Evolutionary conservation across 768 basidiomycete genomes (phyloP), one percentile per base, ranked within the genome.

Genomic region (Galerina sulciceps): DNA sequence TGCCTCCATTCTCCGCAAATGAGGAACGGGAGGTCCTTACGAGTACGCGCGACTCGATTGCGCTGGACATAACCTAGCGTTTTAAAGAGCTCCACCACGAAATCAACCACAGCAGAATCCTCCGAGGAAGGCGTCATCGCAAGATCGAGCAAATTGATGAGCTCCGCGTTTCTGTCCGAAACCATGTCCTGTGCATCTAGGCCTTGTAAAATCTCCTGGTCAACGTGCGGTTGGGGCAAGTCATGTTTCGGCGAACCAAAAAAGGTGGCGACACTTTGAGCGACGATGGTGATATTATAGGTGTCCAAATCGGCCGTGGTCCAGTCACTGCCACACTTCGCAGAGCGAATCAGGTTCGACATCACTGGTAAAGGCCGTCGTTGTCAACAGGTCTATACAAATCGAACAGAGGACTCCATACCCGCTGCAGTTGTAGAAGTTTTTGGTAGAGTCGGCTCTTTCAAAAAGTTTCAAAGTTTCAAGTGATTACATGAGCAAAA

Each of bases 301-400:
- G 70, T 65, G 15, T 61, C 55, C 13, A 74, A 65, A 35, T 74
- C 71, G 46, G 59, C 61, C 31, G 52, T 6, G 46, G 68, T 72
- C 70, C 73, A 76, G 53, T 70, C 62, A 58, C 40, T 69, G 36
- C 63, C 60, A 8, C 67, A 69, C 59, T 72, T 73, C 37, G 71
- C 61, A 26, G 66, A 65, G 55, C 67, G 67, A 63, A 68, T 67
- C 49, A 70, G 63, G 57, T 69, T 67, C 17, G 71, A 69, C 66
- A 69, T 69, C 0, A 1, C 2, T 31, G 26, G 26, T 31, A 31
- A 8, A 31, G 8, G n/a, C n/a, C 26, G 4, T 31, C 8, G 8
- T 8, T 31, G 26, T 31, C n/a, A 31, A 31, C 26, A 31, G 26
- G 8, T 31, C 8, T 4, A 31, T 8, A 2, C 26, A 8, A 31